Percentiles rank a stretch among this genome's conserved stretches.
These are phyloP conservation scores for Trichoderma guizhouense DNA, from an alignment of 2,329 filamentous ascomycete genomes.

Conservation along the genomic window DNA sequence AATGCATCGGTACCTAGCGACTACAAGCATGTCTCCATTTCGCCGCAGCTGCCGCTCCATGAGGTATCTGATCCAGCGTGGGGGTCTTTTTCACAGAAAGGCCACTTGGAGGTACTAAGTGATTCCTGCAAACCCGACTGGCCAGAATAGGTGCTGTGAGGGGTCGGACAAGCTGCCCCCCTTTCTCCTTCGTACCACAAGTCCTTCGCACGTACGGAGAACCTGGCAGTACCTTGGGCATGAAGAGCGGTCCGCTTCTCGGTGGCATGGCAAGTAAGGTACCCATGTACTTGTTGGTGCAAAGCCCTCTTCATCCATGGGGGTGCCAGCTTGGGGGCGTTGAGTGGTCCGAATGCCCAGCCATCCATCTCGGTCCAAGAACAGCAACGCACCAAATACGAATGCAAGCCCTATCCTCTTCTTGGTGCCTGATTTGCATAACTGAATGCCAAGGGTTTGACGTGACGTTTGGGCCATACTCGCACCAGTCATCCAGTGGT, in stretches of 20 bases:
- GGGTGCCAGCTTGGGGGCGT: neutral
- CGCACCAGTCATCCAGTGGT: neutral
- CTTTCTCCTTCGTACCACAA: neutral
- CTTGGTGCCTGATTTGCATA: slow-evolving; percentile 13
- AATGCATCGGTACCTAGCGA: slow-evolving; percentile 15
- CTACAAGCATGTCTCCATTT: neutral
- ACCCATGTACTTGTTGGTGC: neutral
- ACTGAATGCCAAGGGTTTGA: neutral
- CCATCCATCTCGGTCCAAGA: slow-evolving; percentile 13
- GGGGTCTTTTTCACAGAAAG: slow-evolving; percentile 13
- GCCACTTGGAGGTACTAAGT: slow-evolving; percentile 6
- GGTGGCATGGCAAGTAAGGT: neutral
- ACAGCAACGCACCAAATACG: slow-evolving; percentile 15
- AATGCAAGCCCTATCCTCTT: neutral
- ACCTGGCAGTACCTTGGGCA: neutral
- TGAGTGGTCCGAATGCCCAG: neutral
- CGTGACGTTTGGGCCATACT: neutral
- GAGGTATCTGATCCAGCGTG: slow-evolving; percentile 16
- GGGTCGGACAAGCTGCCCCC: neutral
- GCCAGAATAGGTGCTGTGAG: slow-evolving; percentile 4
- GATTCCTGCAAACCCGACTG: slow-evolving; percentile 20
- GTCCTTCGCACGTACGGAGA: neutral
- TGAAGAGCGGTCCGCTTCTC: neutral
- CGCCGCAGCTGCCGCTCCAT: slow-evolving; percentile 7
- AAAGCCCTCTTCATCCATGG: neutral